These are phyloP conservation scores for Rhodocollybia butyracea DNA, from an alignment of 768 basidiomycete genomes.

Conservation along the genomic window DNA sequence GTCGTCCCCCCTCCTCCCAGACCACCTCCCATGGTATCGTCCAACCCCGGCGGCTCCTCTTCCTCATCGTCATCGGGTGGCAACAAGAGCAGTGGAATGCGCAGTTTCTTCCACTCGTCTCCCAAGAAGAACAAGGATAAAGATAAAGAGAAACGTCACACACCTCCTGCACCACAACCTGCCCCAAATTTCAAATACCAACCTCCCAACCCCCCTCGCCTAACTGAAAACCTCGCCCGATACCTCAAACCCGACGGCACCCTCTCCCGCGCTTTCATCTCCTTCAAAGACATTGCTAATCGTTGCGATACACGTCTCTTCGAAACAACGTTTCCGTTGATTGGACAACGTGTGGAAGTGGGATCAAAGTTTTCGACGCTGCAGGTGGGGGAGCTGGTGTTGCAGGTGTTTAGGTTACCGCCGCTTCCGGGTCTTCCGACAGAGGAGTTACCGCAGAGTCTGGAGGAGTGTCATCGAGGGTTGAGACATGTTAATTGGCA, in stretches of 20 bases:
- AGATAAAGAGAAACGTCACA: constrained; percentile 30
- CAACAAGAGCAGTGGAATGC: constrained; percentile 62
- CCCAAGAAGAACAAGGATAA: constrained; percentile 65
- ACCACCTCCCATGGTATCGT: constrained; percentile 38
- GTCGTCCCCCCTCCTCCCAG: constrained; percentile 44
- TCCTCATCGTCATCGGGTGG: constrained; percentile 51
- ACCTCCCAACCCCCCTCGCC: constrained; percentile 41
- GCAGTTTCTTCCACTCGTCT: constrained; percentile 72
- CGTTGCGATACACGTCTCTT: constrained; percentile 84
- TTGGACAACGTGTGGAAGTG: constrained; percentile 65
- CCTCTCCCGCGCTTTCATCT: constrained; percentile 82
- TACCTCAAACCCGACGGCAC: constrained; percentile 86
- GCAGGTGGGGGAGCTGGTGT: constrained; percentile 82
- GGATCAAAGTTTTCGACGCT: constrained; percentile 57
- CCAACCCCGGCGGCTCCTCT: too few species aligned
- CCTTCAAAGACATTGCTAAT: constrained; percentile 81
- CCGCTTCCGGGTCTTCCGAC: constrained; percentile 79
- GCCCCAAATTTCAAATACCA: constrained; percentile 23
- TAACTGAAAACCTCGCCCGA: constrained; percentile 75
- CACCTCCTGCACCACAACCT: constrained; percentile 35
- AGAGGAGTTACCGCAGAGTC: constrained; percentile 81
- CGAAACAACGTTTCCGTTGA: constrained; percentile 79
- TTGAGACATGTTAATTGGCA: constrained; percentile 91
- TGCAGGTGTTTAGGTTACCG: constrained; percentile 90
- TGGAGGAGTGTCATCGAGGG: constrained; percentile 90